Percentiles rank a stretch among this genome's conserved stretches.
Evolutionary conservation across 2,329 filamentous ascomycete species (phyloP).

Genomic region (Aaosphaeria pasadenensis): DNA sequence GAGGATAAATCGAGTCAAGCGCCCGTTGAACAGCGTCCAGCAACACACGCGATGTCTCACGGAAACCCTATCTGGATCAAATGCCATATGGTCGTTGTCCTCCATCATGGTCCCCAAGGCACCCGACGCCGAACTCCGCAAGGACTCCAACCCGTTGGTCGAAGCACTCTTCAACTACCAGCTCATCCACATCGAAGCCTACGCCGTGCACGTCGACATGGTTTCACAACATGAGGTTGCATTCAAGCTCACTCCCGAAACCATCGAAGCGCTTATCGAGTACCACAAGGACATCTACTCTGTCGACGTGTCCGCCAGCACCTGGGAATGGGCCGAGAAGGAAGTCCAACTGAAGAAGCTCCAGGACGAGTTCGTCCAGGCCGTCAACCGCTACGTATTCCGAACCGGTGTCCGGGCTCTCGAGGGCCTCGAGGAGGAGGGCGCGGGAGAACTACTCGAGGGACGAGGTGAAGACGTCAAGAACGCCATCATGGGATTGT

Average conservation of each 20-base stretch:
- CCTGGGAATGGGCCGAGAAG: conserved; percentile 95
- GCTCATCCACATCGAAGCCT: conserved; percentile 90
- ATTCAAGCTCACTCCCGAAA: conserved; percentile 93
- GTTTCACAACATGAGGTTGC: conserved; percentile 95
- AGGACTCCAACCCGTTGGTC: conserved; percentile 76
- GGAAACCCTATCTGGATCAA: conserved; percentile 83
- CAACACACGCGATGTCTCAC: conserved; percentile 95
- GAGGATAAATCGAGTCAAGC: conserved; percentile 94
- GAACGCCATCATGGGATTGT: conserved; percentile 75
- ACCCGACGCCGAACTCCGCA: conserved; percentile 78
- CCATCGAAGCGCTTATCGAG: conserved; percentile 88
- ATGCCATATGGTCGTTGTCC: conserved; percentile 91
- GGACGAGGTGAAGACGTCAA: conserved; percentile 94
- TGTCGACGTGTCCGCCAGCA: conserved; percentile 81
- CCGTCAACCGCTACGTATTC: conserved; percentile 96
- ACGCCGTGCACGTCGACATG: conserved; percentile 99
- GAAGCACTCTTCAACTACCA: conserved; percentile 92
- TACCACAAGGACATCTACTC: conserved; percentile 97
- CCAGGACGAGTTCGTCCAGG: conserved; percentile 94
- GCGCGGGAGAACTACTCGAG: conserved; percentile 86
- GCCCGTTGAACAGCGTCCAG: conserved; percentile 91
- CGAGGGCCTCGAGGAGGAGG: conserved; percentile 95
- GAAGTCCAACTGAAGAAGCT: conserved; percentile 95
- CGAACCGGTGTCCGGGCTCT: conserved; percentile 83
- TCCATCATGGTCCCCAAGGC: conserved; percentile 91